phyloP scores from a whole-genome alignment of 139 green algal genomes.

The Diplosphaera chodatii region DNA sequence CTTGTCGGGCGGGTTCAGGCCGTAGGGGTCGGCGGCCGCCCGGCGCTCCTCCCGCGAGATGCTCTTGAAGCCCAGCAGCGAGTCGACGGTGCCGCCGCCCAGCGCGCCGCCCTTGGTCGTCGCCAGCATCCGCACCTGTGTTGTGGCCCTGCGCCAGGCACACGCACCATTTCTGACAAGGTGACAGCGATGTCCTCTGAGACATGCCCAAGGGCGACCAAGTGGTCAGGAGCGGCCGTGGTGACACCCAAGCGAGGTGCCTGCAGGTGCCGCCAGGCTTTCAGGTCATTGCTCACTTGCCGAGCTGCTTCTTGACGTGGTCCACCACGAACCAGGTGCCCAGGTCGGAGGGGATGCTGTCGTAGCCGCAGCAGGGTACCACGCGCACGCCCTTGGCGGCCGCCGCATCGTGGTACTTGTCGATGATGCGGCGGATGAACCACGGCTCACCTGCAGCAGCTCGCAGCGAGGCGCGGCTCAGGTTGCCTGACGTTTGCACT shows the following conservation, averaged over 20 bases:
- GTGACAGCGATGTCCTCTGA: no score
- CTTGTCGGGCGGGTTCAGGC: constrained; percentile 17
- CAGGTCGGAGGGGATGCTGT: constrained; percentile 82
- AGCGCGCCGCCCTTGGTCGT: constrained; percentile 31
- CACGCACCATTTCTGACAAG: not conserved
- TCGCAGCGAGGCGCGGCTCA: no score
- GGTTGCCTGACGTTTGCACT: no score
- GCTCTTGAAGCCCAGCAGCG: constrained; percentile 13
- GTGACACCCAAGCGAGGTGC: no score
- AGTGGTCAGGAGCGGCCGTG: no score
- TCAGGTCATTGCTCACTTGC: constrained; percentile 44
- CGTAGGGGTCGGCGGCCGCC: constrained; percentile 22
- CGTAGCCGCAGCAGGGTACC: constrained; percentile 80
- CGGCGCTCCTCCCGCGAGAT: constrained; percentile 7
- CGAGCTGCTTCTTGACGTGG: constrained; percentile 37
- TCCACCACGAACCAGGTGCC: constrained; percentile 52
- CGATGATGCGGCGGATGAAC: constrained; percentile 52
- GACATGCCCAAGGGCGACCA: no score
- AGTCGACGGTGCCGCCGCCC: constrained; percentile 58
- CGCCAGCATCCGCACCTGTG: constrained; percentile 31
- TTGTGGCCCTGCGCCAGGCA: constrained; percentile 18
- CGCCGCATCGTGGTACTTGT: constrained; percentile 50
- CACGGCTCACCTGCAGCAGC: constrained; percentile 71
- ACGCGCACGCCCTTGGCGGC: constrained; percentile 38
- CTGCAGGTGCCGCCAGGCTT: no score